Evolutionary conservation across 2,329 filamentous ascomycete genomes (phyloP).

Genomic region (Neopestalotiopsis sp.): DNA sequence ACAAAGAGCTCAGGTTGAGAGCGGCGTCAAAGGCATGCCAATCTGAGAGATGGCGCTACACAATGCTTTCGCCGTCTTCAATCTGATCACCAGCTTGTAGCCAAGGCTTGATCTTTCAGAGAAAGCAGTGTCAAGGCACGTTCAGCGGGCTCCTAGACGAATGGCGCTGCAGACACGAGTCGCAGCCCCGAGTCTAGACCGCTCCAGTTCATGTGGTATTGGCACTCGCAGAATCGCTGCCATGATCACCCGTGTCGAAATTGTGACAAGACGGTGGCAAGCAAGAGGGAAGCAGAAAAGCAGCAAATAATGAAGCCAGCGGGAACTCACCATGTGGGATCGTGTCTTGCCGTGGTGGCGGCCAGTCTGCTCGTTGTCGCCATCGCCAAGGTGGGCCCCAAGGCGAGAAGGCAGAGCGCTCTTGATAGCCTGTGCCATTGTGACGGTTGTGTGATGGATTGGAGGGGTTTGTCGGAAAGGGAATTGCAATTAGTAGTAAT

Average conservation of each 20-base stretch:
- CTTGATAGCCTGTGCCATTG: conserved; percentile 74
- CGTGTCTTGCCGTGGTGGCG: conserved; percentile 85
- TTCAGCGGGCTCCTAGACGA: background rate
- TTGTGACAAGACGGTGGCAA: background rate
- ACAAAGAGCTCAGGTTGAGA: background rate
- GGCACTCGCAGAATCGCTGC: background rate
- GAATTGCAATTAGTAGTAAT: background rate
- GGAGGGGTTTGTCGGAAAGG: conserved; percentile 1
- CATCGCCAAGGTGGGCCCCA: conserved; percentile 56
- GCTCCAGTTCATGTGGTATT: background rate
- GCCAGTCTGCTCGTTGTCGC: conserved; percentile 57
- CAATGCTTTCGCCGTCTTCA: background rate
- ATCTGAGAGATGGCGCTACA: conserved; percentile 4
- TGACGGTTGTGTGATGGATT: conserved; percentile 25
- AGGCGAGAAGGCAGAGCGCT: conserved; percentile 84
- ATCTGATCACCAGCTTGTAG: background rate
- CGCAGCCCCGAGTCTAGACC: background rate
- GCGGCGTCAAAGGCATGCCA: background rate
- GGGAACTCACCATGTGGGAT: conserved; percentile 77
- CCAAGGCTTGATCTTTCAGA: background rate
- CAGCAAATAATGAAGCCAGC: background rate
- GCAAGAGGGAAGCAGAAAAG: background rate
- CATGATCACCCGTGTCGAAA: background rate
- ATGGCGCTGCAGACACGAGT: background rate
- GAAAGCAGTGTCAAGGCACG: background rate